Evolutionary conservation across 192 early-diverging fungal species (phyloP), one percentile per base, ranked within the genome.

Genomic region (Rhizophagus sp.): DNA sequence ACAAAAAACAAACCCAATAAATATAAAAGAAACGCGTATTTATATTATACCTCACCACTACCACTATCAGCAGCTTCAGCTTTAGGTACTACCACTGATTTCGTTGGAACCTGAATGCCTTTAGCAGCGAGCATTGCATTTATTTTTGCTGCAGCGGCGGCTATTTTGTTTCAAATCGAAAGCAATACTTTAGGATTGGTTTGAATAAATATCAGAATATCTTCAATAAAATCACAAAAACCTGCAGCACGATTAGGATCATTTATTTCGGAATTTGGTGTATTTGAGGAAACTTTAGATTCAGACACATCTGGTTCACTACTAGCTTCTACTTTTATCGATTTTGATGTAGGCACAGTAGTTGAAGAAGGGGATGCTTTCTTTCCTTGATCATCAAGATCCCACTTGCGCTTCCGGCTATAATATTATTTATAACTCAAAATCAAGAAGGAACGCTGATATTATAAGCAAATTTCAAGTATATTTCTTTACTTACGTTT

Each of bases 81-180:
- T 61, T 57, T 79, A 2, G 76, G n/a, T 30, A 63, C 66, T 10
- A 71, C 57, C 13, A 70, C 39, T 19, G 66, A 33, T 75, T 82
- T 78, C 15, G 67, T 70, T 30, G 81, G 50, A 24, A 85, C 36
- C n/a, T 69, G 82, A 80, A 85, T 85, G n/a, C 89, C 88, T 74
- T 89, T 85, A 34, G 84, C 86, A 0, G 83, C 86, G 22, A 91
- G 80, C 82, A 86, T 86, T 19, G 88, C 88, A 64, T 88, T 89
- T 67, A 89, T 83, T 63, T 85, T 85, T 13, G 89, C 89, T 9
- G 85, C 87, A 8, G 88, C 89, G 24, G 84, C 80, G 39, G 84
- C 89, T 83, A 77, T 50, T 73, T 30, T 4, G n/a, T 44, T 22
- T 39, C 2, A 25, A 70, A 41, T 3, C 22, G 19, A 7, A 19